These are phyloP conservation scores for Botryotinia calthae DNA, from an alignment of 2,329 filamentous ascomycete species.

Conservation along the genomic window DNA sequence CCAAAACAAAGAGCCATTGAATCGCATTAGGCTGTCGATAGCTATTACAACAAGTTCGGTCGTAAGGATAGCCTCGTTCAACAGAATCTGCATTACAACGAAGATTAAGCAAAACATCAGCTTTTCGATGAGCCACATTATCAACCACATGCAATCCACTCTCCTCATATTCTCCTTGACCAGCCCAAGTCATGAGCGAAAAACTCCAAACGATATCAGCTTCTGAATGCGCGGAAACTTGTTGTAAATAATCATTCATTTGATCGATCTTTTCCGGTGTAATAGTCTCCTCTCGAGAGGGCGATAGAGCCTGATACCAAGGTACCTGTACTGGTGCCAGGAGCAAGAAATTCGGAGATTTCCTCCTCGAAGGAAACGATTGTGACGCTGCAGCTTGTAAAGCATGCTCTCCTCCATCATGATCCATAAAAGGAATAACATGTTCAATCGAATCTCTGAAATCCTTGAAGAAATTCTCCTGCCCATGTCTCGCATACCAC, in stretches of 20 bases:
- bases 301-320: constrained; percentile 35
- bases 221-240: constrained; percentile 42
- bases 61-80: constrained; percentile 44
- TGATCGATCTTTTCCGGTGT: constrained; percentile 48
- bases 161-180: constrained; percentile 43
- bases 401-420: constrained; percentile 32
- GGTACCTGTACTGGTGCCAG: constrained; percentile 40
- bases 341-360: constrained; percentile 34
- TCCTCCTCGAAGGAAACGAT: constrained; percentile 26
- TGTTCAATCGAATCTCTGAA: constrained; percentile 49
- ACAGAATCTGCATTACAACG: constrained; percentile 51
- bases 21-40: constrained; percentile 43
- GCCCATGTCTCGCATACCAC: constrained; percentile 53
- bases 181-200: constrained; percentile 46
- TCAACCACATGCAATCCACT: constrained; percentile 51
- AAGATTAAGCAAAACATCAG: constrained; percentile 50
- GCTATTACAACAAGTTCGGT: constrained; percentile 52
- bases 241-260: constrained; percentile 53
- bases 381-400: constrained; percentile 24
- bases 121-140: constrained; percentile 47
- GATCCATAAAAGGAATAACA: constrained; percentile 43
- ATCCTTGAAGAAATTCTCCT: constrained; percentile 44
- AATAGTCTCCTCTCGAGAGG: constrained; percentile 43
- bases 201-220: constrained; percentile 52
- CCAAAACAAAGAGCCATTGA: constrained; percentile 40